Evolutionary conservation across 2,329 filamentous ascomycete species (phyloP).

Genomic region (Rhinocladiella similis): DNA sequence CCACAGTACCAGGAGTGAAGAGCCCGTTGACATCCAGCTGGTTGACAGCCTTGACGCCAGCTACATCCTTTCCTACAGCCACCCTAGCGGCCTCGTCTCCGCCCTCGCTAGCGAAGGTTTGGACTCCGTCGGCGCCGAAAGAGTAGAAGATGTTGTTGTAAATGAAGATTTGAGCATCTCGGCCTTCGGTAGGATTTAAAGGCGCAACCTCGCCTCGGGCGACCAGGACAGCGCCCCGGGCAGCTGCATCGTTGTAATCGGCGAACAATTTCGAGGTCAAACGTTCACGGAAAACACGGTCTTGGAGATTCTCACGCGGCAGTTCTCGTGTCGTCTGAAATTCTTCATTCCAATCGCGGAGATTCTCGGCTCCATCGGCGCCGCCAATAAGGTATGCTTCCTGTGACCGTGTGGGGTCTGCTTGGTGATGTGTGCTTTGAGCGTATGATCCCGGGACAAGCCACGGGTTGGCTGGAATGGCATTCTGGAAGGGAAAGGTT

Average conservation of each 20-base stretch:
- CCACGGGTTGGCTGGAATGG: conserved; percentile 91
- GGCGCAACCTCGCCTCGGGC: conserved; percentile 90
- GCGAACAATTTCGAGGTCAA: conserved; percentile 94
- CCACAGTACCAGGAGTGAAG: conserved; percentile 93
- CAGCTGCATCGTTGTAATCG: conserved; percentile 95
- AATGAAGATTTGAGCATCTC: conserved; percentile 95
- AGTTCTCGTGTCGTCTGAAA: conserved; percentile 96
- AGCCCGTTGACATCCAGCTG: conserved; percentile 93
- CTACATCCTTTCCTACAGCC: conserved; percentile 93
- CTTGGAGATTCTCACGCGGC: conserved; percentile 89
- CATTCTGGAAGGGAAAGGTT: conserved; percentile 93
- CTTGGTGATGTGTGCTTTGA: conserved; percentile 65
- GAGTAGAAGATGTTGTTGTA: conserved; percentile 99
- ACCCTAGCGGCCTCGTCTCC: conserved; percentile 95
- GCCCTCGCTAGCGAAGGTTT: conserved; percentile 93
- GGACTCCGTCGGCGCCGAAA: conserved; percentile 94
- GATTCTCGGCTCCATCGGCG: conserved; percentile 87
- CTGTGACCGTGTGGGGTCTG: conserved; percentile 86
- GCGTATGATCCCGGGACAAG: conserved; percentile 68
- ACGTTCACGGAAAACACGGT: conserved; percentile 92
- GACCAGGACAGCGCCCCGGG: conserved; percentile 86
- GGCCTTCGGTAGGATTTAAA: conserved; percentile 88
- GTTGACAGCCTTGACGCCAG: conserved; percentile 92
- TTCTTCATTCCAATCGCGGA: conserved; percentile 98
- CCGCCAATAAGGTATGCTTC: conserved; percentile 89